These are phyloP conservation scores for Pythium scleroteichum DNA, from an alignment of 352 stramenopile genomes.

Conservation along the genomic window DNA sequence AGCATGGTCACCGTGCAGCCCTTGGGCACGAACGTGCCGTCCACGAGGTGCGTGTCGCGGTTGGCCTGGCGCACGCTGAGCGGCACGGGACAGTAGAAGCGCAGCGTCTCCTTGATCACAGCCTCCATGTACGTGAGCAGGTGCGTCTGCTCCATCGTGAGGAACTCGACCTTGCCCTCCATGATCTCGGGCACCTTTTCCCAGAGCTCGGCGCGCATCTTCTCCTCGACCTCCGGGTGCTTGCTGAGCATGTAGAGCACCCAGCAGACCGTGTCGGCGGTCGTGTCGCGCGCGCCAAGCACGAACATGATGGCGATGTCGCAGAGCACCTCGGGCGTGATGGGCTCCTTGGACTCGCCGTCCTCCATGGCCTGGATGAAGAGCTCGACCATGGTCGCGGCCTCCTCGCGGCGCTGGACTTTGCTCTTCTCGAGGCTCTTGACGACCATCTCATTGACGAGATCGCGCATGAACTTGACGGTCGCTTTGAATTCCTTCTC, in stretches of 20 bases:
- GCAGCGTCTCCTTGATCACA: constrained; percentile 36
- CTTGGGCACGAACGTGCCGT: constrained; percentile 34
- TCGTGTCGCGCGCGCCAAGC: constrained; percentile 51
- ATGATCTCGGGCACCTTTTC: constrained; percentile 22
- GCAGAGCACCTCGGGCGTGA: constrained; percentile 29
- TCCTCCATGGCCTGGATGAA: constrained; percentile 22
- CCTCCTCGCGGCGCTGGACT: constrained; percentile 2
- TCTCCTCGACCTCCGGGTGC: constrained; percentile 35
- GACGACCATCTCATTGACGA: constrained; percentile 6
- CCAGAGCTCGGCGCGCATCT: constrained; percentile 29
- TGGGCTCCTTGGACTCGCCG: neutral
- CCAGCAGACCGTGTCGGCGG: constrained; percentile 44
- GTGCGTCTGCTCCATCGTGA: constrained; percentile 17
- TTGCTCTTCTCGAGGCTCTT: constrained; percentile 13
- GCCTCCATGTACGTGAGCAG: constrained; percentile 26
- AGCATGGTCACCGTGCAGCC: constrained; percentile 28
- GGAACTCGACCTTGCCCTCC: constrained; percentile 1
- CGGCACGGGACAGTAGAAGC: constrained; percentile 37
- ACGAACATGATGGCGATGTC: constrained; percentile 53
- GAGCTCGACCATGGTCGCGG: constrained; percentile 20
- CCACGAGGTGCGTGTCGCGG: constrained; percentile 32
- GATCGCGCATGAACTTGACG: constrained; percentile 12
- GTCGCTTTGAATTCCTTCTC: constrained; percentile 13
- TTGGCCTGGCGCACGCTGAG: constrained; percentile 29
- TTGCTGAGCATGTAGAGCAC: constrained; percentile 38